phyloP scores from a whole-genome alignment of 2,329 filamentous ascomycete species.

The Reticulascus tulasneorum region DNA sequence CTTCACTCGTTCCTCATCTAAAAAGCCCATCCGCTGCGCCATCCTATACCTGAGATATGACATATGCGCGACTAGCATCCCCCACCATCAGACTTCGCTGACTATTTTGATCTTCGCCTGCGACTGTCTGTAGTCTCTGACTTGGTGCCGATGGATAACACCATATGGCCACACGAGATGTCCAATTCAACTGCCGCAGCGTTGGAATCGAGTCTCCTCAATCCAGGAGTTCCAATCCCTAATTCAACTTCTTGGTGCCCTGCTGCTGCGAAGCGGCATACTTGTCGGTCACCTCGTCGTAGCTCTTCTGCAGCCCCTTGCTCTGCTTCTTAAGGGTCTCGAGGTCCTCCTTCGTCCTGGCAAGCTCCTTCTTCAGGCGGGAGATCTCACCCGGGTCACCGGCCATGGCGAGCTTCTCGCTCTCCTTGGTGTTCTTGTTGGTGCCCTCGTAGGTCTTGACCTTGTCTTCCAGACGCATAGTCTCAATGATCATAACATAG shows the following conservation, averaged over 20 bases:
- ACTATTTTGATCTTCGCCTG: too few species aligned
- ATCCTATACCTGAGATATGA: too few species aligned
- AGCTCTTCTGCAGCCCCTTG: slow-evolving; percentile 77
- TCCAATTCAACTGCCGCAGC: too few species aligned
- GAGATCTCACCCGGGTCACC: slow-evolving; percentile 75
- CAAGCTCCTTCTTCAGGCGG: slow-evolving; percentile 65
- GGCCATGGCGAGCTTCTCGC: slow-evolving; percentile 66
- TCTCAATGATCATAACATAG: slow-evolving; percentile 94
- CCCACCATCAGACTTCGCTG: too few species aligned
- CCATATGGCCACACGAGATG: too few species aligned
- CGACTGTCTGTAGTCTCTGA: too few species aligned
- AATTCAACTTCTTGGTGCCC: slow-evolving; percentile 56
- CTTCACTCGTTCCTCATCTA: too few species aligned
- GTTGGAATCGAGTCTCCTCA: too few species aligned
- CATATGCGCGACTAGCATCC: too few species aligned
- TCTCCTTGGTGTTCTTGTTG: slow-evolving; percentile 57
- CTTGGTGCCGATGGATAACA: too few species aligned
- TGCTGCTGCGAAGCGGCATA: slow-evolving; percentile 56
- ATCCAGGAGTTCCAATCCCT: too few species aligned
- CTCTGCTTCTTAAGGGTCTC: slow-evolving; percentile 90
- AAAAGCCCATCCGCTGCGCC: too few species aligned
- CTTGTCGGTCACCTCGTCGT: slow-evolving; percentile 80
- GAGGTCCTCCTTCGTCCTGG: slow-evolving; percentile 77
- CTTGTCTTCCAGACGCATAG: slow-evolving; percentile 87
- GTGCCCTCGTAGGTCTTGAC: slow-evolving; percentile 71